Base-by-base conservation (phyloP, 352 stramenopile species). In the Globisporangium uncinulatum region DNA sequence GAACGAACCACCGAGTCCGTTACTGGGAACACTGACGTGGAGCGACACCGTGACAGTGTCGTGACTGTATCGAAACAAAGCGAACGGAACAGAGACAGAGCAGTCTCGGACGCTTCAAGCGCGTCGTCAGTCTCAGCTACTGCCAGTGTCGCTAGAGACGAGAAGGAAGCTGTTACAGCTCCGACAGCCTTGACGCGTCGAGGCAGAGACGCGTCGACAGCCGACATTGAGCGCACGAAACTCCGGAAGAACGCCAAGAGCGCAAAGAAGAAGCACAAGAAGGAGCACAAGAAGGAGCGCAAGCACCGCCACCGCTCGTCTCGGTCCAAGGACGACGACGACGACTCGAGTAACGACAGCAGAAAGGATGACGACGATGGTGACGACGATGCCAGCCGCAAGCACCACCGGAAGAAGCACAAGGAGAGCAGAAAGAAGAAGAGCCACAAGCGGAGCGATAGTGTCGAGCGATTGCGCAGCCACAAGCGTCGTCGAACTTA, bases 251-350 rank as follows among this genome's bases (percentile, higher is more conserved):
- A 50, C 15, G 42, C 51, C 14, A 57, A 60, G 36, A 53, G 15
- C 15, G 45, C 19, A 24, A 43, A 45, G n/a, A 57, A 53, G n/a
- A 67, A 61, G 43, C 21, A 59, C 34, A 57, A 53, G 4, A 50
- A 53, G 21, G 59, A 59, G 39, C 45, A 68, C 51, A 66, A 66
- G 57, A 66, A 63, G 20, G 62, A 72, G 20, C 71, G 71, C 24
- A 77, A 76, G n/a, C 62, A 69, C 51, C 73, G 66, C 19, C 65
- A 73, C 17, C 70, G 59, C 17, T 67, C 62, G 10, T 75, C 66
- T 13, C 44, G 52, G 17, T 8, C 45, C 41, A 24, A 62, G 5
- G 64, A 66, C 41, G 36, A 62, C 3, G 62, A 66, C 21, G 54
- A 63, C 0, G 65, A 63, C 24, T 54, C 68, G 11, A 63, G 41